Conservation (phyloP, 1,139 yeast species). For the Ashbya aceris region DNA sequence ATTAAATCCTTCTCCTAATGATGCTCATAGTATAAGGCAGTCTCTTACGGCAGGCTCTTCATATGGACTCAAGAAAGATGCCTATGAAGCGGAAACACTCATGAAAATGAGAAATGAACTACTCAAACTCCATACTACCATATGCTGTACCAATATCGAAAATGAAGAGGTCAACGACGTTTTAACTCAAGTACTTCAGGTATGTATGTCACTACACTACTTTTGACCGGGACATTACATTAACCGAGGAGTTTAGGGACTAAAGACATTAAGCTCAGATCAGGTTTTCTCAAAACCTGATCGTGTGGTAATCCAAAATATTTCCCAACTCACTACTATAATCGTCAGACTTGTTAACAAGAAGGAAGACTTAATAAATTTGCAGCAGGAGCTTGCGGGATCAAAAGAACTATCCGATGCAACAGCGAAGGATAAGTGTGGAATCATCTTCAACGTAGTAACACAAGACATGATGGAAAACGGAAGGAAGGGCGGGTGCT, state of each 20-base stretch:
- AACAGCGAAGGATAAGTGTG: slow-evolving; percentile 1
- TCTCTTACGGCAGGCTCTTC: not conserved
- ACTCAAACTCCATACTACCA: slow-evolving; percentile 2
- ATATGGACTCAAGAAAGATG: not conserved
- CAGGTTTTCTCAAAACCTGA: slow-evolving; percentile 1
- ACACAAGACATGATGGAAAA: slow-evolving; percentile 14
- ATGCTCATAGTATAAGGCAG: not conserved
- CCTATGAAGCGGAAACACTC: not conserved
- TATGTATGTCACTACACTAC: not conserved
- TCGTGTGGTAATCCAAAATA: slow-evolving; percentile 2
- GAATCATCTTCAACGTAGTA: slow-evolving; percentile 11
- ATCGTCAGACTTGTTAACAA: slow-evolving; percentile 1
- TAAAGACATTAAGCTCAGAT: slow-evolving; percentile 1
- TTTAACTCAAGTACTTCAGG: slow-evolving; percentile 2
- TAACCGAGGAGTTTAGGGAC: slow-evolving; percentile 1
- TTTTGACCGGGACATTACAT: not conserved
- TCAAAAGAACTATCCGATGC: not conserved
- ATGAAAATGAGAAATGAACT: slow-evolving; percentile 2
- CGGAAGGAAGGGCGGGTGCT: slow-evolving; percentile 3
- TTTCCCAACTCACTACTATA: slow-evolving; percentile 1
- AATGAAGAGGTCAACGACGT: not conserved
- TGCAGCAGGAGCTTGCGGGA: not conserved
- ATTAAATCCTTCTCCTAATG: slow-evolving; percentile 4
- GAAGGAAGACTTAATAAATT: not conserved
- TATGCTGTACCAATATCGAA: slow-evolving; percentile 2